Evolutionary conservation across 768 basidiomycete species (phyloP).

Genomic region (Leccinum pellstonianum): DNA sequence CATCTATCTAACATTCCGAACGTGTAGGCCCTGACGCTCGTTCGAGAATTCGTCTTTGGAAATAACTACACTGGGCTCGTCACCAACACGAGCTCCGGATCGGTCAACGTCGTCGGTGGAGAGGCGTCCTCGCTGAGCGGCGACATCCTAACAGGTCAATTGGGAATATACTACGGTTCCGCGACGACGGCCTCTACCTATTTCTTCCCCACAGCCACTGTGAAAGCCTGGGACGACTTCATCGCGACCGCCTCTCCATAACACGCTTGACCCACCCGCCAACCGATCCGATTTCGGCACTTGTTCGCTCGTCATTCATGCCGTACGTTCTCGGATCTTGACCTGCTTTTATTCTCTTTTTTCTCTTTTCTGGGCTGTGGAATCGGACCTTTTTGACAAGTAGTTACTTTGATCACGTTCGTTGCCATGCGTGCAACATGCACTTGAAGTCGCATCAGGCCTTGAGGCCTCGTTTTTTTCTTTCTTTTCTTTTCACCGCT

Average conservation of each 20-base stretch:
- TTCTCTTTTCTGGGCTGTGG: background rate
- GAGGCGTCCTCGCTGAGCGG: slow-evolving; percentile 45
- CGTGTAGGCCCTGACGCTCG: slow-evolving; percentile 55
- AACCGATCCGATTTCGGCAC: background rate
- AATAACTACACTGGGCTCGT: slow-evolving; percentile 60
- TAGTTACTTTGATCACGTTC: background rate
- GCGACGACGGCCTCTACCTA: slow-evolving; percentile 51
- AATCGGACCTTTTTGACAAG: background rate
- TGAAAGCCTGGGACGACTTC: slow-evolving; percentile 55
- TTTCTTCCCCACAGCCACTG: slow-evolving; percentile 53
- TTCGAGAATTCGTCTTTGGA: slow-evolving; percentile 68
- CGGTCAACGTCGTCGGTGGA: slow-evolving; percentile 45
- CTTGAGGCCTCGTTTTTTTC: too few species aligned
- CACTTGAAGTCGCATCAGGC: too few species aligned
- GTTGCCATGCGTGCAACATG: background rate
- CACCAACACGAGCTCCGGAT: slow-evolving; percentile 23
- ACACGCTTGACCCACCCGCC: background rate
- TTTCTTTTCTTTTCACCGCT: background rate
- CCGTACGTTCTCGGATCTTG: background rate
- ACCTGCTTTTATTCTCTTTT: background rate
- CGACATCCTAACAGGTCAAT: slow-evolving; percentile 51
- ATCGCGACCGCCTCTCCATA: slow-evolving; percentile 39
- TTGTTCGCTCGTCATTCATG: background rate
- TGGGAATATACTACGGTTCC: slow-evolving; percentile 56
- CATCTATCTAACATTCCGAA: background rate